Evolutionary conservation across 2,329 filamentous ascomycete species (phyloP), one percentile per base, ranked within the genome.

Genomic region (Aspergillus tamarii): DNA sequence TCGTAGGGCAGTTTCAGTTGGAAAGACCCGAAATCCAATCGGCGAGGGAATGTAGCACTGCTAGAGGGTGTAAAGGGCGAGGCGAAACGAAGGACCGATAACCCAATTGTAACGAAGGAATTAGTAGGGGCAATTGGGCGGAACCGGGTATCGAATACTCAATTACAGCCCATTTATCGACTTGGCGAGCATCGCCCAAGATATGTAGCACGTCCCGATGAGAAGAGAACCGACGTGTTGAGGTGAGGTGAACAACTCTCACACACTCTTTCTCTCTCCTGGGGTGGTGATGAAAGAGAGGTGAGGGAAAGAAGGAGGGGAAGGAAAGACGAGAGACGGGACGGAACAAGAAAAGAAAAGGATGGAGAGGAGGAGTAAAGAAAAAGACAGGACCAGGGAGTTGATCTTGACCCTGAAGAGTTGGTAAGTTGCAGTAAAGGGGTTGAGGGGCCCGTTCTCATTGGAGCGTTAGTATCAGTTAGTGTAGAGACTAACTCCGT

Each of bases 271-370:
- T 26, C 54, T 64, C 66, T 65, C 60, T 67, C 55, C 41, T 57
- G 50, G 62, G 58, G 50, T 4, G 48, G 58, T 63, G 28, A 59
- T 53, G 58, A 36, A 45, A 50, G 63, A 45, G 84, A 84, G 83
- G 80, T 83, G 80, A 82, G 77, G 77, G 80, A 81, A 73, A 70
- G 73, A 76, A 76, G 75, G 79, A 81, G 80, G 77, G 70, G 57
- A 62, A 45, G 46, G 56, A 63, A 60, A 64, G 64, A 66, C 64
- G 61, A 57, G 59, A 57, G 63, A 59, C 43, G 63, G 39, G 57
- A 58, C 57, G 61, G 65, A 64, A 64, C 61, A 63, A 66, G 63
- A 61, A 57, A n/a, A 63, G 62, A 64, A 63, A 63, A 60, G 59
- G 65, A 65, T 8, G 28, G 52, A 45, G 50, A 61, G 48, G 54